Evolutionary conservation across 2,329 filamentous ascomycete genomes (phyloP), one percentile per base, ranked within the genome.

Genomic region (Corniculantispora saksenae): DNA sequence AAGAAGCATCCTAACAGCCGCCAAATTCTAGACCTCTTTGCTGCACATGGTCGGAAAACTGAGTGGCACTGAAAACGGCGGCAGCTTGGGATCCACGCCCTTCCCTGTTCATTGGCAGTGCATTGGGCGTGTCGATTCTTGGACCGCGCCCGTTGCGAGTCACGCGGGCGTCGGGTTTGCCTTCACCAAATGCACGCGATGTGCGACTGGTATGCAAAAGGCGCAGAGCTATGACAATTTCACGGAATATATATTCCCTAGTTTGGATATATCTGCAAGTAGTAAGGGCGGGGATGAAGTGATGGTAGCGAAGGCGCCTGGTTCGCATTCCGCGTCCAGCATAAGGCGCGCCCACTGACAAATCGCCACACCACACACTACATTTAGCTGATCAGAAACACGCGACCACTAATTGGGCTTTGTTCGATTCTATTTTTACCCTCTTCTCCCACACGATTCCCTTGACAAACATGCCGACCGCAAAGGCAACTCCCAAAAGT

Each of bases 31-130:
- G n/a, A n/a, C n/a, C n/a, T n/a, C n/a, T n/a, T n/a, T n/a, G n/a
- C n/a, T n/a, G n/a, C 32, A 10, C 53, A 43, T 27, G 23, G 21
- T 47, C 32, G n/a, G 50, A 35, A 47, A 45, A 32, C 25, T 27
- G 19, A 19, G 38, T 55, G 38, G 38, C 38, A 62, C 50, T n/a
- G 47, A 51, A 50, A 48, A 23, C 59, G 48, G 60, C 38, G 19
- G 21, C 60, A 25, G 38, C 48, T 35, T 62, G 60, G 50, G 60
- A 50, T 62, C 60, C 50, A 62, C 50, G 60, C 60, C 60, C 50
- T 62, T 62, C 51, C 50, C 40, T 47, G 58, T 21, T 53, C 51
- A 27, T 50, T 47, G 40, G 27, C 40, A 32, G n/a, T 47, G 29
- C 38, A 45, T 54, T 55, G 60, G 48, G 50, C 50, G 60, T 50